phyloP scores from a whole-genome alignment of 31 red algal species.

The Odonthalia washingtoniensis region DNA sequence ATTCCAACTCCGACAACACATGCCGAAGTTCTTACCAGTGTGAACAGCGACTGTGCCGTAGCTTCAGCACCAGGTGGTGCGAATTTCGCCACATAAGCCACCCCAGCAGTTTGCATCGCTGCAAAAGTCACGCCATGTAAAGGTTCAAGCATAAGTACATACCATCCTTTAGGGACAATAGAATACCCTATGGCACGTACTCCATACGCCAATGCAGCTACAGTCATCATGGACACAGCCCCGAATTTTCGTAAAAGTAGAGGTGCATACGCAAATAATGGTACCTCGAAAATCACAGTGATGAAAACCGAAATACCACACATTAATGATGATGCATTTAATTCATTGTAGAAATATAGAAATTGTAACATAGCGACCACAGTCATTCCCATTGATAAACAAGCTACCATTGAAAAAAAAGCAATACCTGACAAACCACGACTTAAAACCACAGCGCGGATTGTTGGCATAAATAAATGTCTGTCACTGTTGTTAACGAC shows the following conservation, averaged over 20 bases:
- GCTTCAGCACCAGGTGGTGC: conserved; percentile 49
- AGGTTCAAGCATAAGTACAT: conserved; percentile 72
- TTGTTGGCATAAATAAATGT: neutral
- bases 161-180: conserved; percentile 58
- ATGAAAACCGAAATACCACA: conserved; percentile 73
- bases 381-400: conserved; percentile 61
- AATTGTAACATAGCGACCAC: conserved; percentile 70
- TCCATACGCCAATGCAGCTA: conserved; percentile 50
- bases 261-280: conserved; percentile 58
- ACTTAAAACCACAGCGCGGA: neutral
- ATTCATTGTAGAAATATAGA: conserved; percentile 70
- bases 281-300: conserved; percentile 82
- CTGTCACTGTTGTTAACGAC: neutral
- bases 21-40: neutral
- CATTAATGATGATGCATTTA: conserved; percentile 47
- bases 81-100: conserved; percentile 55
- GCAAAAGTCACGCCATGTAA: conserved; percentile 80
- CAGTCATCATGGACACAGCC: conserved; percentile 43
- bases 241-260: conserved; percentile 47
- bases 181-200: conserved; percentile 62
- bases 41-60: conserved; percentile 56
- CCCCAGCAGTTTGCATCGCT: conserved; percentile 49
- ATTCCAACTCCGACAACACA: neutral
- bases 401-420: conserved; percentile 65
- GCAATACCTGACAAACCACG: conserved; percentile 22